Evolutionary conservation across 352 stramenopile species (phyloP).

Genomic region (Pythium coloratum): DNA sequence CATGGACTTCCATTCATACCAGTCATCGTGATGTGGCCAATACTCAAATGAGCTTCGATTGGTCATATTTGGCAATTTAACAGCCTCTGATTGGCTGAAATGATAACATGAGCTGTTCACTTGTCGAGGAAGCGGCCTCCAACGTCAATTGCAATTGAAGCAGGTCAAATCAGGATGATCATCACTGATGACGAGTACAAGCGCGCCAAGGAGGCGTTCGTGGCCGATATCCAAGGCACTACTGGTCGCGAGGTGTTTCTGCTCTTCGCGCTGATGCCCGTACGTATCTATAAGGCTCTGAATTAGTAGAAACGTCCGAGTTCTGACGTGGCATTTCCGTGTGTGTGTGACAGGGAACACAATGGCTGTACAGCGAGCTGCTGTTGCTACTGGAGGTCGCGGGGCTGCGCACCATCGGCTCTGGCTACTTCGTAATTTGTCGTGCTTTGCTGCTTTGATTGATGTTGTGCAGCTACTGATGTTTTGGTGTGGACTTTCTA

Average conservation of each 20-base stretch:
- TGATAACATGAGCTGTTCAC: not conserved
- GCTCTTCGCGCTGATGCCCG: conserved; percentile 73
- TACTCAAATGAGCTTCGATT: conserved; percentile 25
- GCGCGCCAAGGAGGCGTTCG: conserved; percentile 81
- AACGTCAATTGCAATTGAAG: conserved; percentile 10
- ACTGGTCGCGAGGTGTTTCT: conserved; percentile 71
- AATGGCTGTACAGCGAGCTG: conserved; percentile 85
- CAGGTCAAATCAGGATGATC: conserved; percentile 27
- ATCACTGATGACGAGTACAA: conserved; percentile 76
- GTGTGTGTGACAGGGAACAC: conserved; percentile 40
- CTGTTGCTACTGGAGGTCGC: conserved; percentile 74
- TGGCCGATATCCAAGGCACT: conserved; percentile 67
- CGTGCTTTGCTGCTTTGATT: not conserved
- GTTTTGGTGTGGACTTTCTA: conserved; percentile 20
- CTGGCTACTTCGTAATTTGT: conserved; percentile 46
- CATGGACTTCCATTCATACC: conserved; percentile 25
- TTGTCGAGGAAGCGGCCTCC: not conserved
- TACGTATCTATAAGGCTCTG: conserved; percentile 26
- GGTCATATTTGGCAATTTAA: conserved; percentile 22
- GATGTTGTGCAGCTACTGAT: not conserved
- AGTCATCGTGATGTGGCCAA: conserved; percentile 34
- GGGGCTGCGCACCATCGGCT: conserved; percentile 50
- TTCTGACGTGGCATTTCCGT: not conserved
- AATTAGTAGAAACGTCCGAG: not conserved
- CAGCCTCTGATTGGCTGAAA: conserved; percentile 24